These are phyloP conservation scores for Elongisporangium senticosum DNA, from an alignment of 352 stramenopile species.

Conservation along the genomic window DNA sequence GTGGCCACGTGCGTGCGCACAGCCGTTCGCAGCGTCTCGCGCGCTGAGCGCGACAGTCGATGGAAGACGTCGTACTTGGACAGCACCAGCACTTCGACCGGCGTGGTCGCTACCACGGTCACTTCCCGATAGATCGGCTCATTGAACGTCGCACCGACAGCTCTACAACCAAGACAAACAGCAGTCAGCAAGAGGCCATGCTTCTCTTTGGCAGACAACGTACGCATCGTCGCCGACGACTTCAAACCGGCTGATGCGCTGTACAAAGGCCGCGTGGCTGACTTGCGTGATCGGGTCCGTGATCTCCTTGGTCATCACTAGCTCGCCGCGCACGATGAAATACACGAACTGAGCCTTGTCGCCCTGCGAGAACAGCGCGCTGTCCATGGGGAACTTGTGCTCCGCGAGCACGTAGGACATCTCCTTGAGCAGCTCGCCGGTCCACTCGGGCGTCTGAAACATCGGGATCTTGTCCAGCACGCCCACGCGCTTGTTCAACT, in stretches of 20 bases:
- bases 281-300: constrained; percentile 24
- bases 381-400: constrained; percentile 40
- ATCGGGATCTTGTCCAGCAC: constrained; percentile 62
- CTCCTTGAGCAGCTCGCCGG: constrained; percentile 57
- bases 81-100: constrained; percentile 58
- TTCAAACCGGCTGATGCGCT: constrained; percentile 49
- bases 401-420: constrained; percentile 69
- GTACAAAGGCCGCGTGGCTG: constrained; percentile 42
- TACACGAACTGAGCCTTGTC: constrained; percentile 62
- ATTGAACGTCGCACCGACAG: constrained; percentile 57
- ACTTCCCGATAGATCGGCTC: constrained; percentile 56
- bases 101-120: constrained; percentile 56
- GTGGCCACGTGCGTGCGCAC: constrained; percentile 35
- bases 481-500: constrained; percentile 48
- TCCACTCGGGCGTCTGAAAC: constrained; percentile 76
- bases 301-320: constrained; percentile 49
- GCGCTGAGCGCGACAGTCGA: constrained; percentile 41
- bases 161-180: constrained; percentile 20
- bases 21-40: constrained; percentile 46
- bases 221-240: constrained; percentile 73
- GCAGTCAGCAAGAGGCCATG: too few species aligned
- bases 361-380: constrained; percentile 47
- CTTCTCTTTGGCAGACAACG: too few species aligned
- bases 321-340: constrained; percentile 65
- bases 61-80: constrained; percentile 83